These are phyloP conservation scores for Dothistroma septosporum DNA, from an alignment of 2,329 filamentous ascomycete species.

Conservation along the genomic window DNA sequence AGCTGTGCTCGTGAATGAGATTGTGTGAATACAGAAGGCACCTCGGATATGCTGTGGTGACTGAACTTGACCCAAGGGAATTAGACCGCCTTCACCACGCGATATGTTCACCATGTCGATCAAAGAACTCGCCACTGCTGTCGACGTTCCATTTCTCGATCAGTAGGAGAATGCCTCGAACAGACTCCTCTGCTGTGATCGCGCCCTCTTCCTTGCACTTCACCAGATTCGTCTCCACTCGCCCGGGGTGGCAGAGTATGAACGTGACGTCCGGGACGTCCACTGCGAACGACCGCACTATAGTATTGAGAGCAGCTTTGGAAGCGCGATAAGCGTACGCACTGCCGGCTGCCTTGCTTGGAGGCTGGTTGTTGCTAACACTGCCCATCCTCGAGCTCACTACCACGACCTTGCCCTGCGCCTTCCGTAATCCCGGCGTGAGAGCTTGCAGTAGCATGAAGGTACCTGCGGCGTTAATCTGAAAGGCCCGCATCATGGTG, in stretches of 20 bases:
- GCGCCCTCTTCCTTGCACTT: slow-evolving; percentile 45
- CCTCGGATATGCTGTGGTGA: not conserved
- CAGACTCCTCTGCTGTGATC: slow-evolving; percentile 40
- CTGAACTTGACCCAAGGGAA: no score
- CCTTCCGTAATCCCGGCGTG: slow-evolving; percentile 33
- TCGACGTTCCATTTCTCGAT: slow-evolving; percentile 33
- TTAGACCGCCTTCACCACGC: slow-evolving; percentile 35
- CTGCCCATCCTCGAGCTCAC: slow-evolving; percentile 47
- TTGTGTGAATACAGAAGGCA: not conserved
- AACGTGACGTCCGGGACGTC: slow-evolving; percentile 44
- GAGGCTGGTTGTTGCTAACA: slow-evolving; percentile 35
- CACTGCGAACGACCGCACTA: slow-evolving; percentile 43
- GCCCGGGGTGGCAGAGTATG: slow-evolving; percentile 43
- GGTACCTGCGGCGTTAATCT: slow-evolving; percentile 43
- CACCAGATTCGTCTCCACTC: slow-evolving; percentile 45
- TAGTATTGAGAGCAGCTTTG: slow-evolving; percentile 46
- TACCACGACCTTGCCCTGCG: slow-evolving; percentile 37
- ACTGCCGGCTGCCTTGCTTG: slow-evolving; percentile 33
- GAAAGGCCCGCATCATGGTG: slow-evolving; percentile 39
- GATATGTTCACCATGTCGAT: slow-evolving; percentile 43
- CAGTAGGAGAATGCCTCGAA: slow-evolving; percentile 37
- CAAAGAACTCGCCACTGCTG: slow-evolving; percentile 41
- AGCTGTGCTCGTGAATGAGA: not conserved
- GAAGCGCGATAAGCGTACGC: slow-evolving; percentile 47
- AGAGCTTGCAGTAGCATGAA: slow-evolving; percentile 40